Evolutionary conservation across 352 stramenopile genomes (phyloP).

Genomic region (Phytophthora macrochlamydospora): DNA sequence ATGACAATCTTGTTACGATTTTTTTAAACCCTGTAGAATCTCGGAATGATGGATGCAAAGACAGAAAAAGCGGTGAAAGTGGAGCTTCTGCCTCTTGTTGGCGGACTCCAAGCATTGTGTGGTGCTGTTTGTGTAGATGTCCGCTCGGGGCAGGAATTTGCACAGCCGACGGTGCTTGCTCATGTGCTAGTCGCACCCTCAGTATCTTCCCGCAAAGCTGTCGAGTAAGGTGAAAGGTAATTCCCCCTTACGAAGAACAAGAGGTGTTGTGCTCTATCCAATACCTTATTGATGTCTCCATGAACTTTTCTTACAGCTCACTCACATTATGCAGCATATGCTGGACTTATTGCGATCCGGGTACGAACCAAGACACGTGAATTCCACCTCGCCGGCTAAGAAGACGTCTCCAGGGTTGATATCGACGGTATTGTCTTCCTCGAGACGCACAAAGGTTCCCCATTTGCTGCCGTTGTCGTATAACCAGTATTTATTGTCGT

Average conservation of each 20-base stretch:
- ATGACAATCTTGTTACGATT: neutral
- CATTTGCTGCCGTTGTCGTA: slow-evolving; percentile 74
- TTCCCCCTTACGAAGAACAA: slow-evolving; percentile 4
- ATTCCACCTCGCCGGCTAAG: slow-evolving; percentile 73
- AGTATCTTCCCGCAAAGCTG: slow-evolving; percentile 13
- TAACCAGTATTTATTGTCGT: slow-evolving; percentile 73
- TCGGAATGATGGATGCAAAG: slow-evolving; percentile 62
- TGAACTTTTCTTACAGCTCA: slow-evolving; percentile 17
- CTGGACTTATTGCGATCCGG: slow-evolving; percentile 62
- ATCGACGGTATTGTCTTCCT: slow-evolving; percentile 69
- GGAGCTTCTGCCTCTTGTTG: slow-evolving; percentile 70
- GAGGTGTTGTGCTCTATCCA: neutral
- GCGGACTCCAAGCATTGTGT: slow-evolving; percentile 66
- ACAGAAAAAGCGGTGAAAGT: slow-evolving; percentile 47
- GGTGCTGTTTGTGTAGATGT: slow-evolving; percentile 76
- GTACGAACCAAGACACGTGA: slow-evolving; percentile 71
- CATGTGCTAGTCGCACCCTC: slow-evolving; percentile 55
- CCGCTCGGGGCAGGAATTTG: slow-evolving; percentile 62
- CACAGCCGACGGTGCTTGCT: slow-evolving; percentile 47
- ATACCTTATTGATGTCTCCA: neutral
- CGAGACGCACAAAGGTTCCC: slow-evolving; percentile 77
- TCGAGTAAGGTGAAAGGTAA: slow-evolving; percentile 21
- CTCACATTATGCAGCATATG: slow-evolving; percentile 56
- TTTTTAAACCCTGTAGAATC: slow-evolving; percentile 46
- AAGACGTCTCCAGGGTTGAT: slow-evolving; percentile 75